Evolutionary conservation across 805 yeast genomes (phyloP).

Genomic region (Pichia exigua): DNA sequence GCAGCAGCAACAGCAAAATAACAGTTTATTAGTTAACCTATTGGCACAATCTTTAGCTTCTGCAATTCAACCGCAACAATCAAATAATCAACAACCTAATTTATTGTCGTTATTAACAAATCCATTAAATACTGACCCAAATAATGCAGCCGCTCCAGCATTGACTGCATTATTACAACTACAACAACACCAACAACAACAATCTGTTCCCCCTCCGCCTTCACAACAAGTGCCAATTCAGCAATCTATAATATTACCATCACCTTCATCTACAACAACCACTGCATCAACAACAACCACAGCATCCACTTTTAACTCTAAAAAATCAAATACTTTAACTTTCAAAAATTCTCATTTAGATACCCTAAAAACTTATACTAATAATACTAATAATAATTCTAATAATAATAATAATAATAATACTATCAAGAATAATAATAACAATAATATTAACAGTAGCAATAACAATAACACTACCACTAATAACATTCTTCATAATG

Average conservation of each 20-base stretch:
- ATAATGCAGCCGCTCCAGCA: neutral
- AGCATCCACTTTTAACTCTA: neutral
- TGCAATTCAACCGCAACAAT: constrained; percentile 2
- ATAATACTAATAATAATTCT: neutral
- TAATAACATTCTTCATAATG: neutral
- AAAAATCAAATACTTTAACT: neutral
- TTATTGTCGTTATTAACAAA: neutral
- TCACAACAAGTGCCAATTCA: neutral
- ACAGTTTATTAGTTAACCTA: constrained; percentile 7
- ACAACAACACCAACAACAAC: constrained; percentile 4
- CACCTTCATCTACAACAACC: constrained; percentile 1
- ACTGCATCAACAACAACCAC: constrained; percentile 1
- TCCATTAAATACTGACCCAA: neutral
- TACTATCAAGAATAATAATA: too few relatives aligned
- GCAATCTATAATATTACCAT: neutral
- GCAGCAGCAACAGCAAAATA: constrained; percentile 4
- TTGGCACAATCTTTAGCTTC: constrained; percentile 7
- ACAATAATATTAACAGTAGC: neutral
- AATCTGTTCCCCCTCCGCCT: neutral
- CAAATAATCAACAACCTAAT: neutral
- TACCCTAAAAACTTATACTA: neutral
- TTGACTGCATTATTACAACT: neutral
- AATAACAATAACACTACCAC: neutral
- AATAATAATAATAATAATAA: neutral
- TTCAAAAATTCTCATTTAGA: constrained; percentile 9